Evolutionary conservation across 768 basidiomycete species (phyloP), one percentile per base, ranked within the genome.

Genomic region (Strobilomyces confusus): DNA sequence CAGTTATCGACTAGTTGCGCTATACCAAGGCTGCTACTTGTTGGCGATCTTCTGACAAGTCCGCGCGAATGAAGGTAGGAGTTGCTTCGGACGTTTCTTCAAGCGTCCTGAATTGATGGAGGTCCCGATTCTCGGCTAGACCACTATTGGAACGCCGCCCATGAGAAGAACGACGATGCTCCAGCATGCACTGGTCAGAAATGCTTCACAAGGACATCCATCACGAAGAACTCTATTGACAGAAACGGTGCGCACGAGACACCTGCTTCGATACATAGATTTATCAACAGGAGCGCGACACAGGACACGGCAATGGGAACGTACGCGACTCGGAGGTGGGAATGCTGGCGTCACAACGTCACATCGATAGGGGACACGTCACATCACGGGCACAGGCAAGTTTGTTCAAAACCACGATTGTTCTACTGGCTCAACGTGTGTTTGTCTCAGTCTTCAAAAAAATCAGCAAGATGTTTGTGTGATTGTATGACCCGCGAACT

Each of bases 341-440:
- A 58, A 57, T 34, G 12, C 12, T 6, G 26, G 1, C 23, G 67
- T 67, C 67, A 69, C 57, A 32, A 0, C 15, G 60, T 67, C 58
- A 67, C 41, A 15, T 58, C 47, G 29, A 68, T 44, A 70, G 65
- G 66, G 68, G 63, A 32, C 0, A 3, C 54, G 65, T 65, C 63
- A 66, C 66, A 36, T 68, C 66, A 69, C 68, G 15, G 19, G 22
- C 48, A n/a, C 51, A 69, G 66, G 68, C 66, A 68, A 69, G 66
- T n/a, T 69, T 33, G 15, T 55, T 54, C 64, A 62, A 56, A 56
- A 64, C 66, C 63, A 68, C 64, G 32, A 66, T 59, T 22, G 49
- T 54, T 50, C 42, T 26, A 45, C 15, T 62, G 60, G 58, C 66
- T 67, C 60, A 69, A 59, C 61, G 58, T 64, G 67, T 69, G 66